Conservation (phyloP, 345 rosid species). For the Lepidium sativum region DNA sequence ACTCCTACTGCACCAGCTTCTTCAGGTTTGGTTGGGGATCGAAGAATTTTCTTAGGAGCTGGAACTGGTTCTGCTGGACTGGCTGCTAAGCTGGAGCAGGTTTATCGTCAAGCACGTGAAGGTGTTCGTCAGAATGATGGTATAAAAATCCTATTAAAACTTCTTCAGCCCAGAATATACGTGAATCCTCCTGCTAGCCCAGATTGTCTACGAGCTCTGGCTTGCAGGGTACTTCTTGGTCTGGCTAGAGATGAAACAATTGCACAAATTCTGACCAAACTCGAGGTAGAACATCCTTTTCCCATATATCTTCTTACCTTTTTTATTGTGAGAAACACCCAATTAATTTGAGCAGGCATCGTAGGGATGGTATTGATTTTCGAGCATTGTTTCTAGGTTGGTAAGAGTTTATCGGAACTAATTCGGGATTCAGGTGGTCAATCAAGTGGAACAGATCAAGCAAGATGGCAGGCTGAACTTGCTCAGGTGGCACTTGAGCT, state of each 20-base stretch:
- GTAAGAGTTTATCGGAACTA: slow-evolving; percentile 88
- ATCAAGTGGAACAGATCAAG: slow-evolving; percentile 71
- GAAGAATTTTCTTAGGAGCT: slow-evolving; percentile 88
- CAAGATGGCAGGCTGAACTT: slow-evolving; percentile 94
- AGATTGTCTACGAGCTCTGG: slow-evolving; percentile 91
- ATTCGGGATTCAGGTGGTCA: slow-evolving; percentile 89
- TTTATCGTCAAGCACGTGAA: slow-evolving; percentile 92
- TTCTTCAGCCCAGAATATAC: slow-evolving; percentile 83
- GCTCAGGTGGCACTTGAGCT: slow-evolving; percentile 95
- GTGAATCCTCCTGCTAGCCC: slow-evolving; percentile 77
- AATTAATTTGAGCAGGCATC: slow-evolving; percentile 9
- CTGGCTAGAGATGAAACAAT: slow-evolving; percentile 93
- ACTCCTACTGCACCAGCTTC: slow-evolving; percentile 45
- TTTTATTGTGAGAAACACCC: not conserved
- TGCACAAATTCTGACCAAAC: slow-evolving; percentile 97
- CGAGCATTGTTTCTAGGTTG: slow-evolving; percentile 51
- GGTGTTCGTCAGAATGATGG: slow-evolving; percentile 96
- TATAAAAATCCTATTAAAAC: slow-evolving; percentile 91
- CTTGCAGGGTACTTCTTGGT: slow-evolving; percentile 95
- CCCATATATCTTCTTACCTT: not conserved
- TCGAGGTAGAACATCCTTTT: slow-evolving; percentile 50
- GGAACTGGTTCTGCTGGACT: slow-evolving; percentile 99
- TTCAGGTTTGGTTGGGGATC: slow-evolving; percentile 94
- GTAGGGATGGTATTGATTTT: not conserved
- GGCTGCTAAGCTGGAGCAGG: slow-evolving; percentile 96